Conservation (phyloP, 2,329 filamentous ascomycete genomes). For the Sporothrix globosa region DNA sequence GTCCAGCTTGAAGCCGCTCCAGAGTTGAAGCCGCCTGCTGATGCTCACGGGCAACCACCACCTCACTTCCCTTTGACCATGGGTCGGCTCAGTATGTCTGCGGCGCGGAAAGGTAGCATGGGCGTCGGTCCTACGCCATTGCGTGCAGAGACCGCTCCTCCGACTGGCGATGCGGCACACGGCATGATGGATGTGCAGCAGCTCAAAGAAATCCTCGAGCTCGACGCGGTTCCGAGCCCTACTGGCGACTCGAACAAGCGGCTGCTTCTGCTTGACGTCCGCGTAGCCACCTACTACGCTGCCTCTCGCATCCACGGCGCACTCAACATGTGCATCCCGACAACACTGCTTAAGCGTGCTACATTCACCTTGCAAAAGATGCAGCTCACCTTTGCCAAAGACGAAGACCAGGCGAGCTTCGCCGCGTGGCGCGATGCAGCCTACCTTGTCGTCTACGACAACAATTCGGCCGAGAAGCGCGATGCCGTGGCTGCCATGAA, state of each 20-base stretch:
- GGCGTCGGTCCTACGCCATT: constrained; percentile 32
- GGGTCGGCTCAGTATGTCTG: constrained; percentile 50
- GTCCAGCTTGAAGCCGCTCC: constrained; percentile 48
- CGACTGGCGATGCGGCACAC: constrained; percentile 51
- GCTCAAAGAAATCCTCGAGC: constrained; percentile 60
- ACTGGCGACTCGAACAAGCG: neutral
- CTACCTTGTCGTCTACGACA: constrained; percentile 86
- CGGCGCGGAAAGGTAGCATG: constrained; percentile 26
- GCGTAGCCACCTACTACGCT: constrained; percentile 81
- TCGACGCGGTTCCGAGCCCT: constrained; percentile 39
- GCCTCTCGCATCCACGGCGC: constrained; percentile 76
- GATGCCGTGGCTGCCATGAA: constrained; percentile 81
- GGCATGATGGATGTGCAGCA: constrained; percentile 58
- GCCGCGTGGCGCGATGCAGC: constrained; percentile 73
- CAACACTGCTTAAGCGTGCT: constrained; percentile 85
- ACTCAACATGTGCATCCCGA: constrained; percentile 91
- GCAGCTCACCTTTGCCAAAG: constrained; percentile 79
- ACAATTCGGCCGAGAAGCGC: constrained; percentile 72
- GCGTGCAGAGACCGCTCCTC: constrained; percentile 59
- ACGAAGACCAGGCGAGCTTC: constrained; percentile 71
- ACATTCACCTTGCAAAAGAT: constrained; percentile 90
- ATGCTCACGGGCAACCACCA: constrained; percentile 52
- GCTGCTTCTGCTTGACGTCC: constrained; percentile 77
- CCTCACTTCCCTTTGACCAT: constrained; percentile 59
- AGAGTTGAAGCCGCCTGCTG: constrained; percentile 43